Evolutionary conservation across 2,329 filamentous ascomycete species (phyloP).

Genomic region (Microdochium bolleyi): DNA sequence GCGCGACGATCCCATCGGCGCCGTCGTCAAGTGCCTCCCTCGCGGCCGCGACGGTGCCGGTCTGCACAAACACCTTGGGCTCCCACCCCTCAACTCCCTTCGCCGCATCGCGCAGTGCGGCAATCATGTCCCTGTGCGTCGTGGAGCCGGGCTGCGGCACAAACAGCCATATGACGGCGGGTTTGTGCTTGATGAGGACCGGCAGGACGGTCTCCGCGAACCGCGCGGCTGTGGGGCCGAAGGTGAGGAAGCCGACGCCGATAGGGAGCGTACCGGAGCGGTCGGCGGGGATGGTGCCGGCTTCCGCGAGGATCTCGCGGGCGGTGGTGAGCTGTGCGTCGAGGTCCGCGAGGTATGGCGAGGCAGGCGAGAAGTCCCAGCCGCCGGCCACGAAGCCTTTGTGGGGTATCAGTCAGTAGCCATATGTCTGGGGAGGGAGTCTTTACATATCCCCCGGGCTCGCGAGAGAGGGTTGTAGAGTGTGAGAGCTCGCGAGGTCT

Average conservation of each 20-base stretch:
- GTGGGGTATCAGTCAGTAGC: background rate
- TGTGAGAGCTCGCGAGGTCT: background rate
- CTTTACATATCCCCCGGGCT: too few species aligned
- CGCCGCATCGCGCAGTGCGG: constrained; percentile 4
- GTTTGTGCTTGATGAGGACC: constrained; percentile 41
- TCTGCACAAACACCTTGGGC: constrained; percentile 40
- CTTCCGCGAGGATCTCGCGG: constrained; percentile 15
- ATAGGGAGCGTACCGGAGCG: constrained; percentile 31
- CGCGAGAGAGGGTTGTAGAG: too few species aligned
- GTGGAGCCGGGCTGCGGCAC: constrained; percentile 34
- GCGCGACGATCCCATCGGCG: constrained; percentile 40
- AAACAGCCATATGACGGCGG: constrained; percentile 60
- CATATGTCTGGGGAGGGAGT: too few species aligned
- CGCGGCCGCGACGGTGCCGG: constrained; percentile 39
- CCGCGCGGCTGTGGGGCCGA: constrained; percentile 28
- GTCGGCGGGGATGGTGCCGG: constrained; percentile 7
- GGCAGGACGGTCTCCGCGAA: constrained; percentile 36
- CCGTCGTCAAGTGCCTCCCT: constrained; percentile 25
- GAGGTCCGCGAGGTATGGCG: constrained; percentile 14
- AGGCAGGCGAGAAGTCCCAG: constrained; percentile 18
- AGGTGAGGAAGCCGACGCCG: constrained; percentile 56
- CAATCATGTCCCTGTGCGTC: background rate
- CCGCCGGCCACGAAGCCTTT: constrained; percentile 24
- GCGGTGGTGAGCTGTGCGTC: constrained; percentile 20
- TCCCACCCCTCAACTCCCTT: constrained; percentile 4